These are phyloP conservation scores for Teratosphaeria nubilosa DNA, from an alignment of 2,329 filamentous ascomycete species.

Conservation along the genomic window DNA sequence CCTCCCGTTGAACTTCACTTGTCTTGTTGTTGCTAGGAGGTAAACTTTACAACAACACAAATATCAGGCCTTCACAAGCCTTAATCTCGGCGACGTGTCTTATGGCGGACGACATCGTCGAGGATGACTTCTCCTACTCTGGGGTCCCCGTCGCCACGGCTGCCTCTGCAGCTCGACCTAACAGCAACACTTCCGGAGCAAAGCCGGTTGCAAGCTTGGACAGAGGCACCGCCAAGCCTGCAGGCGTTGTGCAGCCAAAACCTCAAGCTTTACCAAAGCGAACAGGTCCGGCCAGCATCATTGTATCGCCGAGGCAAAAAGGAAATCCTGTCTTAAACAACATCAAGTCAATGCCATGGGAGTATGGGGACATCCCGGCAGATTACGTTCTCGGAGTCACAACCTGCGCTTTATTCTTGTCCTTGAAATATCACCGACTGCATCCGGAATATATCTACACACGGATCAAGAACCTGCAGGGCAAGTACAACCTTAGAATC, in stretches of 20 bases:
- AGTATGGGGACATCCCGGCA: slow-evolving; percentile 92
- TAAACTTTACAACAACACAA: too few relatives aligned
- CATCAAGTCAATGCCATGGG: slow-evolving; percentile 78
- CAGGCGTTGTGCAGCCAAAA: slow-evolving; percentile 54
- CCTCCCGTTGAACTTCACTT: too few relatives aligned
- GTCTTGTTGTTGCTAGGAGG: too few relatives aligned
- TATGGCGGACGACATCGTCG: slow-evolving; percentile 20
- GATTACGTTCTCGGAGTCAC: slow-evolving; percentile 84
- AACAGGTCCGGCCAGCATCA: slow-evolving; percentile 62
- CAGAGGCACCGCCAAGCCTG: slow-evolving; percentile 22
- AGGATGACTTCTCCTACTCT: slow-evolving; percentile 9
- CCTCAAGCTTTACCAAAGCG: slow-evolving; percentile 70
- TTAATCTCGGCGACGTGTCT: neutral
- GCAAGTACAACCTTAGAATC: slow-evolving; percentile 77
- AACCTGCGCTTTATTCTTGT: slow-evolving; percentile 85
- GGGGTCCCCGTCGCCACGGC: neutral
- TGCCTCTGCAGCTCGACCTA: neutral
- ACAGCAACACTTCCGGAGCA: slow-evolving; percentile 2
- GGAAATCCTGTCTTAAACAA: slow-evolving; percentile 85
- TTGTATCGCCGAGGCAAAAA: slow-evolving; percentile 86
- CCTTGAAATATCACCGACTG: slow-evolving; percentile 90
- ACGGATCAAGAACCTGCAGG: slow-evolving; percentile 72
- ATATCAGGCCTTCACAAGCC: too few relatives aligned
- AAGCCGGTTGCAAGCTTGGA: slow-evolving; percentile 22
- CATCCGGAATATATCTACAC: slow-evolving; percentile 98